Base-by-base conservation (phyloP, 345 rosid genomes). In the Theobroma cacao region DNA sequence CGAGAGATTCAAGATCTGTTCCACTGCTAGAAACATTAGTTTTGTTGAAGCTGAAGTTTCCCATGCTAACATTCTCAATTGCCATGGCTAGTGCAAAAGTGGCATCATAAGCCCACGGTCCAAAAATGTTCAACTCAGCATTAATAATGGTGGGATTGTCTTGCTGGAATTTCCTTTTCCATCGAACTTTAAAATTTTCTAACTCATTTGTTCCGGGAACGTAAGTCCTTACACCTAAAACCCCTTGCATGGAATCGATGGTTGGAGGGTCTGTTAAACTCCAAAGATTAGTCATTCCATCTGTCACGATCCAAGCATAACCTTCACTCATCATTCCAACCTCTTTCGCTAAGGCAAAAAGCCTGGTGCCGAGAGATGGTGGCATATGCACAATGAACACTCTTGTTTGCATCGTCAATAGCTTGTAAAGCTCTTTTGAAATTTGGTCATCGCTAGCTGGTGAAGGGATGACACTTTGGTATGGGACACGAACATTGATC, bases 301-400 rank as follows among this genome's bases (percentile, higher is more conserved):
- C 87, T 1, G 88, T 84, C 26, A 86, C 52, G 65, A 86, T 86
- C 90, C 88, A 90, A 4, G 76, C 89, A 55, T 79, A 88, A 5
- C 91, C 89, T 9, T 72, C 69, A n/a, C 63, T 59, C 91, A 90
- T 85, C 86, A 90, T 80, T 4, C 89, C 89, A 43, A 81, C 40
- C 52, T 87, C 83, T 13, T 84, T 85, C 0, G 93, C 92, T 74
- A 78, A 84, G 5, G 72, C 31, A 31, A 88, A 88, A 68, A 84
- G 0, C 71, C 80, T 56, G 50, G 87, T n/a, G 58, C 86, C 89
- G 38, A 85, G 86, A 75, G 38, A 0, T 0, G 79, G 5, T 36
- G 2, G 11, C 88, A 77, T 76, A 52, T 90, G 94, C n/a, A 90
- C 85, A 5, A 87, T 66, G 47, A 90, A 90, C 0, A 90, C 93